Conservation (phyloP, 2,329 filamentous ascomycete genomes). For the Stylonectria norvegica region DNA sequence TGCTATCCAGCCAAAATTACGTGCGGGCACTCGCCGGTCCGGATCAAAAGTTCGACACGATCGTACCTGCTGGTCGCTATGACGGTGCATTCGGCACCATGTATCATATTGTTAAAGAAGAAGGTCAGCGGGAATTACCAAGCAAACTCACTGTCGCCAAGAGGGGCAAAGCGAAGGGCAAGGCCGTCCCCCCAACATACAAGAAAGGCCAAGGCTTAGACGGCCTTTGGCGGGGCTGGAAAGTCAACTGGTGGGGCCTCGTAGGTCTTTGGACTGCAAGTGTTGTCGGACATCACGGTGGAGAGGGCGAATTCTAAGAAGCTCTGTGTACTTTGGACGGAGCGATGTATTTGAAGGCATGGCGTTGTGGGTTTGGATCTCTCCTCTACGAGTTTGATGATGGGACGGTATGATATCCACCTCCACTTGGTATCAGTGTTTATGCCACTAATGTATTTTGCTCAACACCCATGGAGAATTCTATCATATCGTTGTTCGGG, state of each 20-base stretch:
- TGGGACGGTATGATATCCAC: slow-evolving; percentile 41
- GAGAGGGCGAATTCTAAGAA: slow-evolving; percentile 56
- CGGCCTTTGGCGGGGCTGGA: slow-evolving; percentile 71
- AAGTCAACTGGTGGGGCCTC: slow-evolving; percentile 74
- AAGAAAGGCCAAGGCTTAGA: slow-evolving; percentile 64
- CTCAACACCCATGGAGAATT: slow-evolving; percentile 11
- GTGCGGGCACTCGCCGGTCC: slow-evolving; percentile 45
- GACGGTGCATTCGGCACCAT: slow-evolving; percentile 87
- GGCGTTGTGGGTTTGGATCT: slow-evolving; percentile 35
- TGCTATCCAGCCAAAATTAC: slow-evolving; percentile 56
- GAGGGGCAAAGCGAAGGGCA: slow-evolving; percentile 32
- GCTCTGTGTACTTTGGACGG: slow-evolving; percentile 12
- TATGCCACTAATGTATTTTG: slow-evolving; percentile 21
- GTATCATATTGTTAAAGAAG: slow-evolving; percentile 79
- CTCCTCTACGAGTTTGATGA: slow-evolving; percentile 40
- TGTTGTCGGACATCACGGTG: slow-evolving; percentile 58
- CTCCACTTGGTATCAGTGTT: slow-evolving; percentile 14
- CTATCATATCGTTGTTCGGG: slow-evolving; percentile 15
- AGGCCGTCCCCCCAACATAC: slow-evolving; percentile 32
- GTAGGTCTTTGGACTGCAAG: slow-evolving; percentile 71
- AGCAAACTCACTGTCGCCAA: slow-evolving; percentile 31
- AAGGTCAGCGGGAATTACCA: slow-evolving; percentile 60
- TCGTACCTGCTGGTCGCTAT: slow-evolving; percentile 78
- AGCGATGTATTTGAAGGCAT: slow-evolving; percentile 31
- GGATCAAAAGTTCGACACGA: slow-evolving; percentile 57